Percentiles rank a stretch among this genome's conserved stretches.
These are phyloP conservation scores for Chlorella sp. DNA, from an alignment of 139 green algal genomes.

Conservation along the genomic window DNA sequence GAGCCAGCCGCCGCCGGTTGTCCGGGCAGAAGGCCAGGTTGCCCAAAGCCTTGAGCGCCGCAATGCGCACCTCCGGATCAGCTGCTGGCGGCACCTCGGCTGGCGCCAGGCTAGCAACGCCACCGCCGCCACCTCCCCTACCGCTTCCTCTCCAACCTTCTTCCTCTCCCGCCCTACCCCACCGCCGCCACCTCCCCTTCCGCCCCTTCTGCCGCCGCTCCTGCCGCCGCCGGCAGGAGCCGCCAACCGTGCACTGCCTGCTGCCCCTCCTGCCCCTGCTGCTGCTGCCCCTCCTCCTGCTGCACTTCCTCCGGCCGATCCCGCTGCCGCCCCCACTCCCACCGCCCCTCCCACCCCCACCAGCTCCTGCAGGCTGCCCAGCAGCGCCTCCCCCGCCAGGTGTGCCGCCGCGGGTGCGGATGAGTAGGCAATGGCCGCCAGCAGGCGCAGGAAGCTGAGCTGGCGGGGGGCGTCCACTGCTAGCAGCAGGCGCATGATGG, in stretches of 20 bases:
- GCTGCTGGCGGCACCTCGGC: neutral
- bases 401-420: constrained; percentile 40
- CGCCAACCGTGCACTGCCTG: too few species aligned
- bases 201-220: neutral
- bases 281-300: neutral
- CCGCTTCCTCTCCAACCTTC: too few species aligned
- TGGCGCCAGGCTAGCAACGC: too few species aligned
- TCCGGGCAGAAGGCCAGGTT: constrained; percentile 66
- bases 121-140: neutral
- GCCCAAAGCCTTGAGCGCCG: constrained; percentile 69
- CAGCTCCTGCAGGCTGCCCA: constrained; percentile 28
- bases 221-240: too few species aligned
- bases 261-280: too few species aligned
- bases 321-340: neutral
- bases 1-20: constrained; percentile 55
- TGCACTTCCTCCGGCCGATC: neutral
- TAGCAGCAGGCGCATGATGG: constrained; percentile 57
- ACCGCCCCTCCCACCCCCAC: constrained; percentile 21
- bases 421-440: constrained; percentile 47
- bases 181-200: neutral
- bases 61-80: constrained; percentile 47
- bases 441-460: constrained; percentile 46
- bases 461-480: constrained; percentile 41
- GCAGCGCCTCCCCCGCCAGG: constrained; percentile 49
- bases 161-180: too few species aligned